These are phyloP conservation scores for Candida insectorum DNA, from an alignment of 805 yeast species.

Conservation along the genomic window DNA sequence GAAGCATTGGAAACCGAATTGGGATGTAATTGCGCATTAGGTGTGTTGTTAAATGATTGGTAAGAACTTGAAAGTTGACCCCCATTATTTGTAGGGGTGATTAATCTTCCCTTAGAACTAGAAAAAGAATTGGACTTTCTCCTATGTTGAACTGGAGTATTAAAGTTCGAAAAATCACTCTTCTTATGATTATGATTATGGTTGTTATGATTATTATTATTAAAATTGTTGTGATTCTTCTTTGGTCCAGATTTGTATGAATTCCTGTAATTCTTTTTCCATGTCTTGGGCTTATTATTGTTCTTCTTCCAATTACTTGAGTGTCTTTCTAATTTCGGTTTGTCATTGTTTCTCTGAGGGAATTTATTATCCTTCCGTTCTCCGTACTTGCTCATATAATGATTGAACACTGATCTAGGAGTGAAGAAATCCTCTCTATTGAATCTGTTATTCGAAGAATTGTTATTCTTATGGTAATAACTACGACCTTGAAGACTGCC, in stretches of 20 bases:
- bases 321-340: conserved; percentile 13
- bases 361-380: conserved; percentile 37
- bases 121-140: conserved; percentile 22
- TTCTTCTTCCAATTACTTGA: conserved; percentile 16
- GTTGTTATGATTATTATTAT: not conserved
- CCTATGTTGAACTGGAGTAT: conserved; percentile 11
- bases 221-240: conserved; percentile 3
- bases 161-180: conserved; percentile 10
- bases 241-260: conserved; percentile 5
- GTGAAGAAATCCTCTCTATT: conserved; percentile 74
- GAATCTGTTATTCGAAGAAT: conserved; percentile 26
- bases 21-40: not conserved
- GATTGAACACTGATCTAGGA: conserved; percentile 69
- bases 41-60: conserved; percentile 3
- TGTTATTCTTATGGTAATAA: conserved; percentile 9
- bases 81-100: too few species aligned
- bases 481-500: conserved; percentile 11
- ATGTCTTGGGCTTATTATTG: conserved; percentile 13
- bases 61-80: conserved; percentile 5
- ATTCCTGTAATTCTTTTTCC: conserved; percentile 14
- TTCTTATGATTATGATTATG: conserved; percentile 8
- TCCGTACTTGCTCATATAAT: conserved; percentile 65
- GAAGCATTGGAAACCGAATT: conserved; percentile 3
- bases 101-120: conserved; percentile 11
- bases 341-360: conserved; percentile 27